Evolutionary conservation across 2,329 filamentous ascomycete species (phyloP), one percentile per base, ranked within the genome.

Genomic region (Penicillium corylophilum): DNA sequence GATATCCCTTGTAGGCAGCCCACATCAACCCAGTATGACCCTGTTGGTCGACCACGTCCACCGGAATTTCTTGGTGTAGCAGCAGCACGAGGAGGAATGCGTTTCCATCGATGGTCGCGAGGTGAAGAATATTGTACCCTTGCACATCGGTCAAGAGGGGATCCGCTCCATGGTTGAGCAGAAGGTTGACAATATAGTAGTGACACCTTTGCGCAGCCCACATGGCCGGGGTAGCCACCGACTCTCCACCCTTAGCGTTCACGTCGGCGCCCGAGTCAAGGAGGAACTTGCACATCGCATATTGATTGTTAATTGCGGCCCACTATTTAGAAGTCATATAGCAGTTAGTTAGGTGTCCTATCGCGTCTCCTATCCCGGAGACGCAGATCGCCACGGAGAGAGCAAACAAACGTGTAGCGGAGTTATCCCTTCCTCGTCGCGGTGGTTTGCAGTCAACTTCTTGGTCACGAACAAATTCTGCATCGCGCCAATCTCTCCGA

Each of bases 301-400:
- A 95, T 71, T 96, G 94, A 69, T 97, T 97, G 77, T 99, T 99
- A 72, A 99, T 97, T 33, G 95, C 90, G 42, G 94, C 94, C 94
- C 94, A 99, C 90, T 99, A 69, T 47, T 61, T 20, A 36, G 13
- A 23, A 24, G 6, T 24, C 22, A 26, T 26, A 26, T 3, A 26
- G 22, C 22, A n/a, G 39, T 41, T 23, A 24, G 20, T n/a, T 15
- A 24, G 8, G 23, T 24, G 22, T 15, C n/a, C 22, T 12, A 10
- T 41, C 39, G 4, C 39, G 22, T 26, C 22, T 41, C 20, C 35
- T 13, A 41, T 41, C 12, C 8, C 20, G 22, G 6, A 41, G 39
- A 41, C 13, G 8, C 22, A 10, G 26, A 24, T 13, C 23, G 22
- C 23, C 12, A 26, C 13, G 10, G 18, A 40, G 47, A 38, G 33